A percentile compares a stretch with the other conserved stretches of the same genome.
Evolutionary conservation across 2,329 filamentous ascomycete species (phyloP).

Genomic region (Diaporthe citri): DNA sequence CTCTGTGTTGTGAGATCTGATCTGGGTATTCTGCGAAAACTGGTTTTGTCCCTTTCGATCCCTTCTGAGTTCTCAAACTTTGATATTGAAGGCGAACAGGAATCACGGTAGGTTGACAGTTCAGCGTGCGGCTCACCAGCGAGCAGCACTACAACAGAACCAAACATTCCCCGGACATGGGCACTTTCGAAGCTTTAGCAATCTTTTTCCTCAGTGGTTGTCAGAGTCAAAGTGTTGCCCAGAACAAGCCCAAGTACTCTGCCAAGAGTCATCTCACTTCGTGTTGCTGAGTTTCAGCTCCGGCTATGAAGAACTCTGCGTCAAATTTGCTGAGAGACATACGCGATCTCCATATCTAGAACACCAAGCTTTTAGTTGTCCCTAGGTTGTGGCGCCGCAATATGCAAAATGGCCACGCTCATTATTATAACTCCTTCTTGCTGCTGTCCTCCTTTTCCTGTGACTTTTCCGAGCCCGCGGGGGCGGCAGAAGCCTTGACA

Average conservation of each 20-base stretch:
- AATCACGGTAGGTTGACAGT: not conserved
- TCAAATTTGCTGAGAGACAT: constrained; percentile 88
- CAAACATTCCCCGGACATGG: constrained; percentile 48
- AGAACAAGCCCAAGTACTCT: constrained; percentile 82
- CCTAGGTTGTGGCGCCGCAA: not conserved
- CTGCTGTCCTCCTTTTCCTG: constrained; percentile 35
- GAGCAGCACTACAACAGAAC: not conserved
- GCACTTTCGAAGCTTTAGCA: constrained; percentile 96
- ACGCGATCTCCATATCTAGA: constrained; percentile 36
- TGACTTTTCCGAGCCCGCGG: not conserved
- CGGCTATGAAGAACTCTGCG: constrained; percentile 85
- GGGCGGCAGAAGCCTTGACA: constrained; percentile 3
- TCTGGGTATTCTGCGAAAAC: not conserved
- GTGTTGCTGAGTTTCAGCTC: constrained; percentile 89
- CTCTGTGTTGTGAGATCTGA: not conserved
- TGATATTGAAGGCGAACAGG: constrained; percentile 1
- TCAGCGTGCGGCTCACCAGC: not conserved
- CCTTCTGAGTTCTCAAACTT: constrained; percentile 2
- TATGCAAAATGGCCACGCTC: not conserved
- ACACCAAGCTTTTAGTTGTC: not conserved
- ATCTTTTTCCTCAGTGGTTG: constrained; percentile 73
- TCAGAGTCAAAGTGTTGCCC: constrained; percentile 90
- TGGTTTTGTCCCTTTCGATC: not conserved
- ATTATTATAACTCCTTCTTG: constrained; percentile 44
- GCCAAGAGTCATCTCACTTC: constrained; percentile 91